Evolutionary conservation across 1,139 yeast genomes (phyloP).

Genomic region (Blastobotrys persicus): DNA sequence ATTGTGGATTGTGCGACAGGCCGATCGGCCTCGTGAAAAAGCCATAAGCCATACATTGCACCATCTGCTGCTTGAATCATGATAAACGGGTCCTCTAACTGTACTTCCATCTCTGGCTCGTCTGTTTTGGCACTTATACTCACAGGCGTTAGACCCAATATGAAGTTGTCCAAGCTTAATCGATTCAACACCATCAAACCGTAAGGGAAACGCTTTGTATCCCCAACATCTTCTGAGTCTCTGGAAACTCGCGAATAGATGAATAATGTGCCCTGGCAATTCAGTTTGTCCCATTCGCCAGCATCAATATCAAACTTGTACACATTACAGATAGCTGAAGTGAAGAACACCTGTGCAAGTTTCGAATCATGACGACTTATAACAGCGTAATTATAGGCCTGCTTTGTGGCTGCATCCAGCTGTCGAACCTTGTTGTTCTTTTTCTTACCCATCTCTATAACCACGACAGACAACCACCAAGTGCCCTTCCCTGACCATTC

Average conservation of each 20-base stretch:
- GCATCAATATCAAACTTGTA: conserved; percentile 62
- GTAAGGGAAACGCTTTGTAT: conserved; percentile 51
- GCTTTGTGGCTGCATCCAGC: conserved; percentile 24
- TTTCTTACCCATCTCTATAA: conserved; percentile 18
- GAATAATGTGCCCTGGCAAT: conserved; percentile 78
- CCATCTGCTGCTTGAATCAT: conserved; percentile 75
- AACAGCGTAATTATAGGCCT: conserved; percentile 66
- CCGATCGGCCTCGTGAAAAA: conserved; percentile 75
- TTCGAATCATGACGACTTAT: conserved; percentile 80
- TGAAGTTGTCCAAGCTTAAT: conserved; percentile 70
- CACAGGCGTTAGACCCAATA: conserved; percentile 71
- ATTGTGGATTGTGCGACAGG: conserved; percentile 57
- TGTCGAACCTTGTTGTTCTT: conserved; percentile 17
- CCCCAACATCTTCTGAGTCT: conserved; percentile 20
- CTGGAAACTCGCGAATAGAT: conserved; percentile 61
- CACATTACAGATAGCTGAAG: conserved; percentile 76
- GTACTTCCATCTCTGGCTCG: conserved; percentile 64
- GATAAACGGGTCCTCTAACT: conserved; percentile 73
- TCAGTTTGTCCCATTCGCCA: conserved; percentile 79
- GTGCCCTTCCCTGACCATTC: too few species aligned
- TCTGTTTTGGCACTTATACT: conserved; percentile 43
- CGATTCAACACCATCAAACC: conserved; percentile 80
- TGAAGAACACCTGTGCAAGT: conserved; percentile 70
- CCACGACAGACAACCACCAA: too few species aligned
- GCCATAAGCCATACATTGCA: conserved; percentile 86